phyloP scores from a whole-genome alignment of 2,329 filamentous ascomycete species.

The Arachnomyces sp. region DNA sequence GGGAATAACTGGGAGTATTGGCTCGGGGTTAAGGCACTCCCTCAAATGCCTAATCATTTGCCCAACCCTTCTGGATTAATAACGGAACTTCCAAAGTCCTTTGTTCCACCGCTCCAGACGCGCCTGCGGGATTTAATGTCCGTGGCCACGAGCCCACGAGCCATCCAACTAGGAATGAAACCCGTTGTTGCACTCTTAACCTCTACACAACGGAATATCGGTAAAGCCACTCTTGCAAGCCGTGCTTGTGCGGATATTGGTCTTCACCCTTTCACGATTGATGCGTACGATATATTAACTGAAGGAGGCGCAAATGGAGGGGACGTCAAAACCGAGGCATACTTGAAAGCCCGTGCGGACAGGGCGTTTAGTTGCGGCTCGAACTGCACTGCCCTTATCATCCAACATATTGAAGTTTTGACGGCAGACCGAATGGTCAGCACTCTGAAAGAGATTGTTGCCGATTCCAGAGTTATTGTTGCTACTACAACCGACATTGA shows the following conservation, averaged over 20 bases:
- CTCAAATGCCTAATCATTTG: slow-evolving; percentile 34
- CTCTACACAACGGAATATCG: slow-evolving; percentile 87
- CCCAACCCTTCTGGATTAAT: slow-evolving; percentile 29
- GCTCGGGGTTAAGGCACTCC: slow-evolving; percentile 63
- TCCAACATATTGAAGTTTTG: slow-evolving; percentile 83
- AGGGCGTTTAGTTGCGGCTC: slow-evolving; percentile 81
- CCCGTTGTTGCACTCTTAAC: slow-evolving; percentile 80
- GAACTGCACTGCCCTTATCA: slow-evolving; percentile 72
- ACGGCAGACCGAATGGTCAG: slow-evolving; percentile 84
- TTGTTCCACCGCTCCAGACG: slow-evolving; percentile 54
- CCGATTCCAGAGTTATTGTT: slow-evolving; percentile 72
- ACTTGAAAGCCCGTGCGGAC: slow-evolving; percentile 78
- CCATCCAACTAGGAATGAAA: slow-evolving; percentile 78
- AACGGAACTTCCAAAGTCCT: slow-evolving; percentile 32
- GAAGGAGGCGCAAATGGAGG: slow-evolving; percentile 78
- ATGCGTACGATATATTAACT: slow-evolving; percentile 89
- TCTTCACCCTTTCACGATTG: slow-evolving; percentile 78
- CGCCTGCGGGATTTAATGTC: slow-evolving; percentile 76
- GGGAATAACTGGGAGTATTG: slow-evolving; percentile 85
- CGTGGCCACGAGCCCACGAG: slow-evolving; percentile 78
- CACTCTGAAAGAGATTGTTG: slow-evolving; percentile 73
- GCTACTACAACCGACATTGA: slow-evolving; percentile 94
- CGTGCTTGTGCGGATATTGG: slow-evolving; percentile 81
- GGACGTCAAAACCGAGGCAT: slow-evolving; percentile 89
- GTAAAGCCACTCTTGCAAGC: slow-evolving; percentile 71